phyloP scores from a whole-genome alignment of 495 filamentous ascomycete genomes.

The Clohesyomyces aquaticus region DNA sequence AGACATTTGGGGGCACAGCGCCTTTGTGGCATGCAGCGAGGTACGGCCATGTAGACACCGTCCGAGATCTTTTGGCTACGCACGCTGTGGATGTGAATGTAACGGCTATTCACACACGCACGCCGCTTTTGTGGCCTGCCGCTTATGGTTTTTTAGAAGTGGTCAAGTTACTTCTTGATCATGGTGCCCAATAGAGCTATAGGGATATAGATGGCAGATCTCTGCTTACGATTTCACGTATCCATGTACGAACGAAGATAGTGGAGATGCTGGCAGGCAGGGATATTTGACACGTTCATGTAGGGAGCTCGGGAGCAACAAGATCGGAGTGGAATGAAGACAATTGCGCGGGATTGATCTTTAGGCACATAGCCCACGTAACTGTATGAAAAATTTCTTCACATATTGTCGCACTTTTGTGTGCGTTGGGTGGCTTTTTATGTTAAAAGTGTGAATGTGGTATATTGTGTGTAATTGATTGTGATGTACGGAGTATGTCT shows the following conservation, averaged over 20 bases:
- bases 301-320: too few species aligned
- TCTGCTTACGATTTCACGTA: slow-evolving; percentile 12
- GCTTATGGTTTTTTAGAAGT: slow-evolving; percentile 2
- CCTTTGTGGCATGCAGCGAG: slow-evolving; percentile 15
- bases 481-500: too few species aligned
- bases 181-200: slow-evolving; percentile 15
- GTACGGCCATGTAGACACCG: slow-evolving; percentile 2
- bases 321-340: too few species aligned
- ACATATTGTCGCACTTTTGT: too few species aligned
- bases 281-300: too few species aligned
- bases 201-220: slow-evolving; percentile 11
- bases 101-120: slow-evolving; percentile 1
- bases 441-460: too few species aligned
- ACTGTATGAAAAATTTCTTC: too few species aligned
- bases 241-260: slow-evolving; percentile 2
- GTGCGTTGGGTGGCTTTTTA: too few species aligned
- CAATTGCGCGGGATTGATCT: too few species aligned
- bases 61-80: slow-evolving; percentile 21
- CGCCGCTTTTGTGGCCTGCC: slow-evolving; percentile 20
- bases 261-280: slow-evolving; percentile 19
- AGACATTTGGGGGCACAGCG: slow-evolving; percentile 21
- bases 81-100: slow-evolving; percentile 26
- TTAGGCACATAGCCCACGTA: too few species aligned
- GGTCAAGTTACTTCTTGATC: slow-evolving; percentile 21
- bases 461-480: too few species aligned